phyloP scores from a whole-genome alignment of 2,329 filamentous ascomycete species.

The Penicillium glabrum region DNA sequence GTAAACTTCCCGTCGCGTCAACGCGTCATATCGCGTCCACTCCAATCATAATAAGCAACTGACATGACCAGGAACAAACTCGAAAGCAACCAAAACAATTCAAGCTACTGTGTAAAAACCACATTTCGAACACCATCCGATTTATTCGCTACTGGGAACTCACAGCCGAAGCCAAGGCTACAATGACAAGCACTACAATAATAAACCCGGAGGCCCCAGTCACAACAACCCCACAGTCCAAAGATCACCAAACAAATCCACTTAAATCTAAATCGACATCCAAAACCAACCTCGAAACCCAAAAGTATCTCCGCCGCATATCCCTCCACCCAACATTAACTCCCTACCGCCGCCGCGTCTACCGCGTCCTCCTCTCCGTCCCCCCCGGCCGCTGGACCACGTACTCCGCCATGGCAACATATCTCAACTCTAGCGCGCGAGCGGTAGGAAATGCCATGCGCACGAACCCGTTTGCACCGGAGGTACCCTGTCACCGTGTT shows the following conservation, averaged over 20 bases:
- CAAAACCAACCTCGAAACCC: background rate
- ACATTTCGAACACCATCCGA: too few relatives aligned
- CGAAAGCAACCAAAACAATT: background rate
- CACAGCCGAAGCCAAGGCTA: background rate
- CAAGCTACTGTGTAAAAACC: background rate
- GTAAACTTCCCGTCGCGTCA: constrained; percentile 2
- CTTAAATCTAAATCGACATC: background rate
- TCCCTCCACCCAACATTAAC: constrained; percentile 48
- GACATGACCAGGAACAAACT: background rate
- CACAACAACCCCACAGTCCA: background rate
- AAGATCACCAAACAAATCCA: background rate
- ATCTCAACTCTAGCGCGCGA: constrained; percentile 69
- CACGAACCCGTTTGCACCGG: constrained; percentile 77
- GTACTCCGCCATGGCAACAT: constrained; percentile 69
- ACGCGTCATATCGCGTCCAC: constrained; percentile 15
- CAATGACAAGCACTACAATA: background rate
- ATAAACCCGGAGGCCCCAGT: background rate
- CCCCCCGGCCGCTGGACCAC: constrained; percentile 74
- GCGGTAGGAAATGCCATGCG: constrained; percentile 77
- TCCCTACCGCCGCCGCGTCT: constrained; percentile 57
- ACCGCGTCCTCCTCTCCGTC: constrained; percentile 72
- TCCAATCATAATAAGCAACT: background rate
- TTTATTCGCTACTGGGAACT: too few relatives aligned
- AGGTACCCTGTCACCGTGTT: constrained; percentile 78
- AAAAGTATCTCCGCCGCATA: constrained; percentile 43